Conservation (phyloP, 2,329 filamentous ascomycete species). For the Colletotrichum agaves region DNA sequence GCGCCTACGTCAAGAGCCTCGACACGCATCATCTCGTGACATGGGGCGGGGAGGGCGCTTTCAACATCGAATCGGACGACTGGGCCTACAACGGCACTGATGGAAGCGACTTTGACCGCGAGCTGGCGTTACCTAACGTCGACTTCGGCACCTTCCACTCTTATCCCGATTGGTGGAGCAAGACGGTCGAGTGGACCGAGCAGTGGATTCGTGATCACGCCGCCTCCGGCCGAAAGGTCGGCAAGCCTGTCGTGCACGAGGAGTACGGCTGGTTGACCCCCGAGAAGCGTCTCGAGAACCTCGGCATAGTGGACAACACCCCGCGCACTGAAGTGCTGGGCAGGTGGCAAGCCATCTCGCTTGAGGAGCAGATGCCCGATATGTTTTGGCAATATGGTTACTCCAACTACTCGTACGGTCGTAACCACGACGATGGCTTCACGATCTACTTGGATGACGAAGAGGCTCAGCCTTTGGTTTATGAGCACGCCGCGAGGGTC, state of each 20-base stretch:
- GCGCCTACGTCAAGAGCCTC: conserved; percentile 62
- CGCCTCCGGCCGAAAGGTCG: conserved; percentile 50
- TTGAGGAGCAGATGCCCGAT: conserved; percentile 60
- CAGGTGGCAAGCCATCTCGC: conserved; percentile 60
- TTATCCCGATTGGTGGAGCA: conserved; percentile 66
- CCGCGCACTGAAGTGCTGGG: conserved; percentile 57
- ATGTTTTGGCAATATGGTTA: conserved; percentile 68
- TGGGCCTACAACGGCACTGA: conserved; percentile 59
- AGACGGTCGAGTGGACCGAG: conserved; percentile 61
- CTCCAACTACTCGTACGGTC: conserved; percentile 61
- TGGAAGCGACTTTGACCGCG: conserved; percentile 64
- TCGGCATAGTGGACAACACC: conserved; percentile 54
- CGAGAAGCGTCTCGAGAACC: conserved; percentile 58
- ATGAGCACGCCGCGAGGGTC: conserved; percentile 55
- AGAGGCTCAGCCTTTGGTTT: conserved; percentile 56
- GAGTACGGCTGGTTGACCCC: conserved; percentile 66
- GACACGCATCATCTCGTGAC: conserved; percentile 65
- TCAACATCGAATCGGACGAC: conserved; percentile 56
- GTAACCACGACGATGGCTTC: conserved; percentile 66
- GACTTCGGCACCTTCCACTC: conserved; percentile 67
- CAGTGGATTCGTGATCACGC: conserved; percentile 67
- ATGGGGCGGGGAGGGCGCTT: conserved; percentile 68
- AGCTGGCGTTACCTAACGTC: conserved; percentile 58
- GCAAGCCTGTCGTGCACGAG: conserved; percentile 66
- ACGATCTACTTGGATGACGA: conserved; percentile 65